Conservation (phyloP, 805 yeast genomes). For the Saccharomycopsis selenospora region DNA sequence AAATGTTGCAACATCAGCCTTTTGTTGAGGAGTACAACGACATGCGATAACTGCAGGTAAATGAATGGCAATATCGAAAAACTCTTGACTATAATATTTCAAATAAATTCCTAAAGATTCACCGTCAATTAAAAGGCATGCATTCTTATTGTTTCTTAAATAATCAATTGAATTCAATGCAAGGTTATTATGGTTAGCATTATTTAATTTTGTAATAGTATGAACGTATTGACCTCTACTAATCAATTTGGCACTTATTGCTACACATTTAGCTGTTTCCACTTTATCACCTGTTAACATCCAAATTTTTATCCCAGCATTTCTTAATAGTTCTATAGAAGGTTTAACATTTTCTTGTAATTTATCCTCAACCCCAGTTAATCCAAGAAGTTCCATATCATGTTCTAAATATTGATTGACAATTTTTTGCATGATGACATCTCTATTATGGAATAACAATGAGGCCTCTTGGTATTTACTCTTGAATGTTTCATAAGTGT, state of each 20-base stretch:
- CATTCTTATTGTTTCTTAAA: conserved; percentile 45
- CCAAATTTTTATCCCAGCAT: conserved; percentile 98
- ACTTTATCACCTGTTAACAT: conserved; percentile 99
- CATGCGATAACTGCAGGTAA: conserved; percentile 97
- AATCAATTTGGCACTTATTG: conserved; percentile 89
- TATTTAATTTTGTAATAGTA: conserved; percentile 58
- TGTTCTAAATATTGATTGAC: conserved; percentile 66
- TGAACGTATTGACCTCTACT: conserved; percentile 92
- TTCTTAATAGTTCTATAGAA: conserved; percentile 83
- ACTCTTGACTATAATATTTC: conserved; percentile 57
- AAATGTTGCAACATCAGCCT: conserved; percentile 84
- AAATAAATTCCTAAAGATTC: conserved; percentile 73
- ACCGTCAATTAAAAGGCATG: conserved; percentile 86
- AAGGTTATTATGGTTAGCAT: conserved; percentile 41
- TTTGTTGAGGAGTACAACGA: conserved; percentile 97
- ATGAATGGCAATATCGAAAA: conserved; percentile 66
- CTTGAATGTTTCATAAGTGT: conserved; percentile 55
- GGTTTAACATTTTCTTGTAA: conserved; percentile 87
- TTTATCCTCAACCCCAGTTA: conserved; percentile 97
- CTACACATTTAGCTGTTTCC: conserved; percentile 96
- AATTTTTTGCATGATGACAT: conserved; percentile 59
- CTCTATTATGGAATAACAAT: conserved; percentile 71
- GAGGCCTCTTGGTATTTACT: conserved; percentile 65
- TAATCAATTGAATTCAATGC: conserved; percentile 76
- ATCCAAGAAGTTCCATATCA: conserved; percentile 78